Conservation (phyloP, 2,329 filamentous ascomycete species). For the Diaporthe vexans region DNA sequence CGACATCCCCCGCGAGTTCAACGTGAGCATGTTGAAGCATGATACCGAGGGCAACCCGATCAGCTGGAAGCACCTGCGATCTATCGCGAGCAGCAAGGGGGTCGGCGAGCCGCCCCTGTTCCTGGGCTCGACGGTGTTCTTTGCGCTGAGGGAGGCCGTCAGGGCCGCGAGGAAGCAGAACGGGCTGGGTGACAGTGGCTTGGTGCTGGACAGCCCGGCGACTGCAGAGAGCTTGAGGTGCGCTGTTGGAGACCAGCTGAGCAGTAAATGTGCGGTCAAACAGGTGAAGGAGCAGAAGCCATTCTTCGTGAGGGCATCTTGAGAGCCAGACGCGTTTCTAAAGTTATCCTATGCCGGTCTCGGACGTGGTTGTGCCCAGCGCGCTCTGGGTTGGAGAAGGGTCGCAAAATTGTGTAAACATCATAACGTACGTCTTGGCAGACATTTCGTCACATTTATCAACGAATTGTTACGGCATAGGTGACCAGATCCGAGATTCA, state of each 20-base stretch:
- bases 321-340: neutral
- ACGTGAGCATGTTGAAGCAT: slow-evolving; percentile 66
- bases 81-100: slow-evolving; percentile 67
- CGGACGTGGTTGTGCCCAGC: neutral
- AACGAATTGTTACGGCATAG: neutral
- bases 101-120: slow-evolving; percentile 75
- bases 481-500: neutral
- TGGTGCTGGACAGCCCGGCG: slow-evolving; percentile 62
- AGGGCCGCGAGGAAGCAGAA: slow-evolving; percentile 63
- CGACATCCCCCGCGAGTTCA: slow-evolving; percentile 77
- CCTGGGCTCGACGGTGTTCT: slow-evolving; percentile 66
- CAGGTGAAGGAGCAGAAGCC: slow-evolving; percentile 48
- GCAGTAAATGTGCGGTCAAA: slow-evolving; percentile 48
- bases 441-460: neutral
- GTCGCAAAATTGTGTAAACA: neutral
- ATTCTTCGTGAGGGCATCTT: slow-evolving; percentile 47
- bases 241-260: slow-evolving; percentile 51
- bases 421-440: neutral
- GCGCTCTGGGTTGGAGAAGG: too few relatives aligned
- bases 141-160: slow-evolving; percentile 67
- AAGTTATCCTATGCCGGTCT: neutral
- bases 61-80: slow-evolving; percentile 65
- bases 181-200: slow-evolving; percentile 55
- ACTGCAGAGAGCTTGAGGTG: slow-evolving; percentile 64
- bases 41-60: slow-evolving; percentile 56